These are phyloP conservation scores for Mitragyna speciosa DNA, from an alignment of 257 asterid species.

Conservation along the genomic window DNA sequence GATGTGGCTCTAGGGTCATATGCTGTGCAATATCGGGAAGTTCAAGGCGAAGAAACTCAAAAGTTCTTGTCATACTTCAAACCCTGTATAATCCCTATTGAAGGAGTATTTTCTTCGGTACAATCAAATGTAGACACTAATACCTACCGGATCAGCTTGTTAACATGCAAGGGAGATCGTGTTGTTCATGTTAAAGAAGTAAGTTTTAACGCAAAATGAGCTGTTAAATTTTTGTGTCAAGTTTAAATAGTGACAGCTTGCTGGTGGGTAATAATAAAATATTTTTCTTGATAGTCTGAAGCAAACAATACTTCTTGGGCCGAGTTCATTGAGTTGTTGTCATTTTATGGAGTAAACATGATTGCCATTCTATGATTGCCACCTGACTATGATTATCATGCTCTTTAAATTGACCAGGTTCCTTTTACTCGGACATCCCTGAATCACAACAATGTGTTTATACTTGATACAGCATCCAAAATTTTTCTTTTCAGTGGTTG, in stretches of 20 bases:
- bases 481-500: slow-evolving; percentile 81
- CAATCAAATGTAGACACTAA: slow-evolving; percentile 53
- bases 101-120: slow-evolving; percentile 68
- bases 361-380: background rate
- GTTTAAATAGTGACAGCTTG: background rate
- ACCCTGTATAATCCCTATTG: slow-evolving; percentile 83
- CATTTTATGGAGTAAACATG: background rate
- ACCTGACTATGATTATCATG: background rate
- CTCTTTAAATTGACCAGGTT: slow-evolving; percentile 39
- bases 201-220: slow-evolving; percentile 22
- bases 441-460: slow-evolving; percentile 73
- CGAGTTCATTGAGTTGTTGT: background rate
- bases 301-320: background rate
- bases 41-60: slow-evolving; percentile 82
- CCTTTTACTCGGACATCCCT: slow-evolving; percentile 73
- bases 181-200: slow-evolving; percentile 81
- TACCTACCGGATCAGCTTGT: slow-evolving; percentile 57
- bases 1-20: slow-evolving; percentile 79
- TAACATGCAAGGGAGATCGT: slow-evolving; percentile 78
- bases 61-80: slow-evolving; percentile 82
- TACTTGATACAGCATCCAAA: slow-evolving; percentile 72
- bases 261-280: background rate
- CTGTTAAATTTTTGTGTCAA: background rate
- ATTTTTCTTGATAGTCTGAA: background rate
- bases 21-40: slow-evolving; percentile 85